These are phyloP conservation scores for Penicillium lividum DNA, from an alignment of 495 filamentous ascomycete species.

Conservation along the genomic window DNA sequence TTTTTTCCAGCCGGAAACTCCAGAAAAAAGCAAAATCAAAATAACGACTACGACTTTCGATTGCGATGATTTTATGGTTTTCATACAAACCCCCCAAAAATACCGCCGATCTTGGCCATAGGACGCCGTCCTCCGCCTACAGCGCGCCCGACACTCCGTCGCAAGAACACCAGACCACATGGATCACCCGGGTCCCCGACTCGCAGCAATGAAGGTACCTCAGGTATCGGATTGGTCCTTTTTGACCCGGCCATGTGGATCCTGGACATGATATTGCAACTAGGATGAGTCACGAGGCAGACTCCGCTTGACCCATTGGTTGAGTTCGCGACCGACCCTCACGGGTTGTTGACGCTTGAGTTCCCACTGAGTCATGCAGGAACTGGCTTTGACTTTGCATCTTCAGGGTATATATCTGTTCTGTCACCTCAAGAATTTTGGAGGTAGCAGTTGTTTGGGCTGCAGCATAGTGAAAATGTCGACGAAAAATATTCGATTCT, in stretches of 20 bases:
- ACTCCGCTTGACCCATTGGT: slow-evolving; percentile 21
- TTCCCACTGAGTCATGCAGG: slow-evolving; percentile 27
- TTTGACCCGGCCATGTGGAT: slow-evolving; percentile 40
- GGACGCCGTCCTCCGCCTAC: slow-evolving; percentile 14
- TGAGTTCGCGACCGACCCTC: slow-evolving; percentile 40
- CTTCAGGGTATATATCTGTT: slow-evolving; percentile 11
- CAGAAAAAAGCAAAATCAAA: slow-evolving; percentile 10
- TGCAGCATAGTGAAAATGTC: slow-evolving; percentile 3
- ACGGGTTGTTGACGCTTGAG: slow-evolving; percentile 40
- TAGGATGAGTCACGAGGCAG: slow-evolving; percentile 26
- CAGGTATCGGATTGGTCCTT: slow-evolving; percentile 47
- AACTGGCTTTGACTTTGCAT: slow-evolving; percentile 1
- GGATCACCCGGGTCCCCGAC: slow-evolving; percentile 39
- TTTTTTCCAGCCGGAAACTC: slow-evolving; percentile 10
- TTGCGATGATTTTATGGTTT: slow-evolving; percentile 24
- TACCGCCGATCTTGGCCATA: slow-evolving; percentile 13
- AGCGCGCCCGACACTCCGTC: slow-evolving; percentile 20
- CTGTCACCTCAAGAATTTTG: slow-evolving; percentile 1
- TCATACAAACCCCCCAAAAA: slow-evolving; percentile 15
- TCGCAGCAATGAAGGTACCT: slow-evolving; percentile 51
- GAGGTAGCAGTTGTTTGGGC: slow-evolving; percentile 6
- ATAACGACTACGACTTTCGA: slow-evolving; percentile 11
- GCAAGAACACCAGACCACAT: slow-evolving; percentile 35
- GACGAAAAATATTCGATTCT: slow-evolving; percentile 6
- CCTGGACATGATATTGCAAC: slow-evolving; percentile 27